These are phyloP conservation scores for Lactarius deliciosus DNA, from an alignment of 768 basidiomycete species.

Conservation along the genomic window DNA sequence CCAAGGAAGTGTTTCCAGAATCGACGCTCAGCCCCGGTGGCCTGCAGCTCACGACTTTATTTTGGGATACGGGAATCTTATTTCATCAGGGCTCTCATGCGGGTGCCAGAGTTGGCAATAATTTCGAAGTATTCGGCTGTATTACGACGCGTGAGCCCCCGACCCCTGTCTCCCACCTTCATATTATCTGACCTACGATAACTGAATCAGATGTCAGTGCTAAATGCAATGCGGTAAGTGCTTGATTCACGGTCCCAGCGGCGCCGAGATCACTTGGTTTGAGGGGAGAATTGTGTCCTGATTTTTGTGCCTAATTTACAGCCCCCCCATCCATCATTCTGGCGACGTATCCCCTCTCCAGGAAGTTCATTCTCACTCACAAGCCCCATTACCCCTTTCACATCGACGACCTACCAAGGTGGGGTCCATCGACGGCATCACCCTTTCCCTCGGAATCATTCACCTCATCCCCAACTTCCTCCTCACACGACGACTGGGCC, in stretches of 20 bases:
- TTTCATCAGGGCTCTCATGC: slow-evolving; percentile 28
- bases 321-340: slow-evolving; percentile 23
- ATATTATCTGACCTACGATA: background rate
- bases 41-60: slow-evolving; percentile 28
- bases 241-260: background rate
- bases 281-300: background rate
- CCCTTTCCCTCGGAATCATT: slow-evolving; percentile 1
- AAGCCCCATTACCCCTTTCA: slow-evolving; percentile 13
- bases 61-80: slow-evolving; percentile 27
- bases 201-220: slow-evolving; percentile 14
- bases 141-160: slow-evolving; percentile 25
- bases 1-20: slow-evolving; percentile 30
- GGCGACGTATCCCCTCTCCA: slow-evolving; percentile 25
- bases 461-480: slow-evolving; percentile 1
- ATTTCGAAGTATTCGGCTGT: slow-evolving; percentile 27
- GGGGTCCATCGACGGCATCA: slow-evolving; percentile 19
- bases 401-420: slow-evolving; percentile 15
- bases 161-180: background rate
- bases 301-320: background rate
- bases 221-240: slow-evolving; percentile 20
- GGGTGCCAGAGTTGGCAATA: slow-evolving; percentile 26
- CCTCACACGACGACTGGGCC: background rate
- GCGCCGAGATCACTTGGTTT: background rate
- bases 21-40: slow-evolving; percentile 27
- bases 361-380: slow-evolving; percentile 25